Base-by-base conservation (phyloP, 345 rosid genomes). In the Psidium friedrichsthalianum region DNA sequence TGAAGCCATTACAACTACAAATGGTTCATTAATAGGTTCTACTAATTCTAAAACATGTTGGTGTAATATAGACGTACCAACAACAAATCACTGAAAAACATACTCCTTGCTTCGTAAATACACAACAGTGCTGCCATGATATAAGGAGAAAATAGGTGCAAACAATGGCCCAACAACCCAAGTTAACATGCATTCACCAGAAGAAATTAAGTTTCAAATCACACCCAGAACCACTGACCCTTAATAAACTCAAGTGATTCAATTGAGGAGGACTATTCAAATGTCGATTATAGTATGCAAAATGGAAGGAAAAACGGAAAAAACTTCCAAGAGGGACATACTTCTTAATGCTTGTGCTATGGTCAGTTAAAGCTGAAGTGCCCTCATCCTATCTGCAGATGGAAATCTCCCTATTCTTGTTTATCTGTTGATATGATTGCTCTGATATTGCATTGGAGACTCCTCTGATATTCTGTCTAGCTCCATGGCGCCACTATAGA, bases 381-480 rank as follows among this genome's bases (percentile, higher is more conserved):
- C 99, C 86, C 95, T 95, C 98, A 96, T 95, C 92, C 94, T 95
- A 89, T 88, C 96, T 90, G 90, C 95, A 96, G 55, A 94, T 87
- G 27, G 98, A 92, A 56, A 96, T 93, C 92, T 96, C 99, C 87
- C 95, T 92, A 82, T 94, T 94, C 91, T 94, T 96, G 91, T 95
- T 95, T 83, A 93, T 87, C 88, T 90, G 83, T 90, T 93, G 83
- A 94, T 92, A 87, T 91, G 98, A 91, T 91, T 91, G 57, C 91
- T 92, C 81, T 87, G 98, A 82, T 90, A 92, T 88, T 94, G 99
- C 92, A 95, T 92, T 10, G 99, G 99, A 83, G 99, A 96, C 91
- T 96, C 99, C 87, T 96, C 99, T 25, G 99, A 96, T 86, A 96
- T 96, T 90, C 98, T 94, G 88, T 95, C 98, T 86, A 96, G 94